Evolutionary conservation across 441 rosid species (phyloP), one percentile per base, ranked within the genome.

Genomic region (Aleurites moluccanus): DNA sequence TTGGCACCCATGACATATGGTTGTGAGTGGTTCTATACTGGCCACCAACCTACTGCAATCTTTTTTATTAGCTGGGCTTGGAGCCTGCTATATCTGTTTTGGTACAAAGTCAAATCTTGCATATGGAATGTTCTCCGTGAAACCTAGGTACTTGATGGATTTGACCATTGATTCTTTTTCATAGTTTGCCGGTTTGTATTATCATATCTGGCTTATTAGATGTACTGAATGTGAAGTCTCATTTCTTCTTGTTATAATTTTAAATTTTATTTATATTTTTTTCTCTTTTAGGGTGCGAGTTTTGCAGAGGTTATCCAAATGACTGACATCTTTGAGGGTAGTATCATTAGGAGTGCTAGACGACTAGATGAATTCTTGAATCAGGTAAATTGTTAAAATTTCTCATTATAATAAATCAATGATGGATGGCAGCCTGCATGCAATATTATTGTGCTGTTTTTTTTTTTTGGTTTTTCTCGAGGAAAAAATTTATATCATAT

Each of bases 261-360:
- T 77, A 25, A 52, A 57, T 63, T 42, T 72, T n/a, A 23, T 56
- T 38, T 50, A 4, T 45, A 40, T 62, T 73, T 35, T 35, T 70
- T 69, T 74, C 70, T 70, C 38, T 70, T 60, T 62, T 85, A 93
- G 99, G 98, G 97, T 50, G 89, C 98, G 47, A 92, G 79, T 78
- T 96, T 96, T 86, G 90, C 93, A 28, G 99, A 96, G 75, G 89
- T 96, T 65, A 93, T 93, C 77, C 92, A 90, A 76, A 93, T 88
- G 98, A 96, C 99, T 20, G 97, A 93, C 85, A 93, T 93, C 76
- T 96, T 96, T 76, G 98, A 96, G 83, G 99, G 99, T 38, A 96
- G 99, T 74, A 88, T 96, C 77, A 89, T 96, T 67, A 86, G 98
- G 77, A 96, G 97, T 78, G 95, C 96, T 69, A 88, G 99, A 85